Conservation (phyloP, 495 filamentous ascomycete species). For the Chaetomium tenue region DNA sequence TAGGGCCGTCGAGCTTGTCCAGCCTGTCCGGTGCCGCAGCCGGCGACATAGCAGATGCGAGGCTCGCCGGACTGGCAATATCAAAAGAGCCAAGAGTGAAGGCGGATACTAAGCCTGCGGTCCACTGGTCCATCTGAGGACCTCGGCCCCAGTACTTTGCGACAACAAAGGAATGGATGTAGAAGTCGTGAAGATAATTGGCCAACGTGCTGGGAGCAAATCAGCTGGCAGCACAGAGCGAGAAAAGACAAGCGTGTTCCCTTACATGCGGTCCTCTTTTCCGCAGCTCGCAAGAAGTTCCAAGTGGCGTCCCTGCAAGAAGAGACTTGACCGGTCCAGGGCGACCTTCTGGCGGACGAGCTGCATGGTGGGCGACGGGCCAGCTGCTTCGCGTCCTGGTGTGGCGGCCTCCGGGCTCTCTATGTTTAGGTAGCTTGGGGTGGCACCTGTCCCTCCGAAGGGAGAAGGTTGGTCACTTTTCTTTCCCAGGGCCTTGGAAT, state of each 20-base stretch:
- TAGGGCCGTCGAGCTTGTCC: not conserved
- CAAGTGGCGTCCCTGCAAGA: slow-evolving; percentile 34
- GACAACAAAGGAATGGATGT: slow-evolving; percentile 44
- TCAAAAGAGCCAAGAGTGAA: no score
- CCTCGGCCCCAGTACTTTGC: slow-evolving; percentile 47
- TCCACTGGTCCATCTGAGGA: slow-evolving; percentile 36
- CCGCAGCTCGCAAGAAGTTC: slow-evolving; percentile 29
- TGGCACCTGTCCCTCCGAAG: slow-evolving; percentile 8
- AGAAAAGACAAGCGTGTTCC: no score
- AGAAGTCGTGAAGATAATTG: slow-evolving; percentile 41
- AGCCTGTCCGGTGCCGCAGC: not conserved
- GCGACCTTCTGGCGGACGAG: slow-evolving; percentile 31
- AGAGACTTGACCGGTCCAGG: slow-evolving; percentile 35
- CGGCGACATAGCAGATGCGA: not conserved
- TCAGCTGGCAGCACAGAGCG: no score
- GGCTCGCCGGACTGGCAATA: slow-evolving; percentile 1
- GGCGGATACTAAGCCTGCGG: no score
- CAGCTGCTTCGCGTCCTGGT: slow-evolving; percentile 3
- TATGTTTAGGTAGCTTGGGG: slow-evolving; percentile 17
- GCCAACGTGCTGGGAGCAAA: not conserved
- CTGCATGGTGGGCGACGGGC: slow-evolving; percentile 31
- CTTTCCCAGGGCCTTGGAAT: slow-evolving; percentile 12
- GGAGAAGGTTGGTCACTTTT: slow-evolving; percentile 13
- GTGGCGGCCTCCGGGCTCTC: not conserved
- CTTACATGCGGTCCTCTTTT: slow-evolving; percentile 11